Conservation (phyloP, 108 stramenopile genomes). For the Nitzschia inconspicua region DNA sequence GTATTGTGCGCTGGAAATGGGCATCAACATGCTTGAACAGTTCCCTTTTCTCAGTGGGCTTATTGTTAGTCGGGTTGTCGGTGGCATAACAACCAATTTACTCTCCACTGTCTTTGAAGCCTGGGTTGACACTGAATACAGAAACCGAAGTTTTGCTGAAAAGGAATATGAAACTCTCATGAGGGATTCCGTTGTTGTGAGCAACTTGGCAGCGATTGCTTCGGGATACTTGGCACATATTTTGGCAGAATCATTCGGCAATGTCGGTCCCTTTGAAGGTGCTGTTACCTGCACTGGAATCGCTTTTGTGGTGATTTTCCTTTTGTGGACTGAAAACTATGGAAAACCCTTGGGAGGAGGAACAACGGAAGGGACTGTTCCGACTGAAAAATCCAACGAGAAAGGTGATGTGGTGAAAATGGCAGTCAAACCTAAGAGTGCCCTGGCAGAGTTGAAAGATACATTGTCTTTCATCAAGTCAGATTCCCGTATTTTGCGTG, state of each 20-base stretch:
- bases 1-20: conserved; percentile 78
- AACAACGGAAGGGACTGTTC: background rate
- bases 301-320: conserved; percentile 47
- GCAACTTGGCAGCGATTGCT: conserved; percentile 77
- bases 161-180: conserved; percentile 70
- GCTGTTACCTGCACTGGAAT: conserved; percentile 69
- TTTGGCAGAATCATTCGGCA: conserved; percentile 56
- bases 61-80: conserved; percentile 70
- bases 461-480: conserved; percentile 27
- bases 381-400: too few relatives aligned
- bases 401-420: background rate
- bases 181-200: conserved; percentile 62
- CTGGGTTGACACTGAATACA: conserved; percentile 80
- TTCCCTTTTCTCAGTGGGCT: conserved; percentile 53
- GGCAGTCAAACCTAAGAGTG: background rate
- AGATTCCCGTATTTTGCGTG: conserved; percentile 42
- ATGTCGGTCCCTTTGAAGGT: conserved; percentile 81
- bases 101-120: conserved; percentile 77
- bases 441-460: conserved; percentile 19
- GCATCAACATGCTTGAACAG: conserved; percentile 65
- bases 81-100: conserved; percentile 74
- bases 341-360: conserved; percentile 27
- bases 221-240: conserved; percentile 70
- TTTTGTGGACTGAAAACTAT: conserved; percentile 83
- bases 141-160: conserved; percentile 59